Evolutionary conservation across 345 rosid species (phyloP).

Genomic region (Triadica sebifera): DNA sequence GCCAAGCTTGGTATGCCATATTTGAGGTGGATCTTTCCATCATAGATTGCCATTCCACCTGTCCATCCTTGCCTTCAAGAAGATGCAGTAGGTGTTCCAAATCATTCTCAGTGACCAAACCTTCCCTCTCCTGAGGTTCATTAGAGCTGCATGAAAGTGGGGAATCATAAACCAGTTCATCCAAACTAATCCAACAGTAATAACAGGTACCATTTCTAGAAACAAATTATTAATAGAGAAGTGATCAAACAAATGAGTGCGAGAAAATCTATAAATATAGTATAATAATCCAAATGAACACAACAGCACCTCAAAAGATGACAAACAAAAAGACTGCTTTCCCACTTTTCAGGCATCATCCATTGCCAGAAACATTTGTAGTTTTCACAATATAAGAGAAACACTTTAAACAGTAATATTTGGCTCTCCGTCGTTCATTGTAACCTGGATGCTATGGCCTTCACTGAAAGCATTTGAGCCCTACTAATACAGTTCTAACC

Average conservation of each 20-base stretch:
- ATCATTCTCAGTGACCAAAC: slow-evolving; percentile 68
- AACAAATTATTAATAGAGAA: background rate
- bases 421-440: too few species aligned
- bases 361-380: too few species aligned
- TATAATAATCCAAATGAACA: too few species aligned
- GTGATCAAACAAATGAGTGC: background rate
- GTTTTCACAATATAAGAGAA: too few species aligned
- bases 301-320: too few species aligned
- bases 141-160: slow-evolving; percentile 29
- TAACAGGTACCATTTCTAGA: background rate
- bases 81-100: slow-evolving; percentile 69
- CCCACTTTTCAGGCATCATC: too few species aligned
- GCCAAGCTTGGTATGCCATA: slow-evolving; percentile 88
- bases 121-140: slow-evolving; percentile 39
- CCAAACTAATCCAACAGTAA: background rate
- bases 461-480: too few species aligned
- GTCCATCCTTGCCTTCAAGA: slow-evolving; percentile 53
- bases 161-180: slow-evolving; percentile 5
- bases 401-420: too few species aligned
- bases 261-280: too few species aligned
- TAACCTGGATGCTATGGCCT: too few species aligned
- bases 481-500: too few species aligned
- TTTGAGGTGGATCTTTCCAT: slow-evolving; percentile 81
- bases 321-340: too few species aligned
- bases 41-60: slow-evolving; percentile 77